Base-by-base conservation (phyloP, 306 rosid genomes). In the Vachellia pachyceras region DNA sequence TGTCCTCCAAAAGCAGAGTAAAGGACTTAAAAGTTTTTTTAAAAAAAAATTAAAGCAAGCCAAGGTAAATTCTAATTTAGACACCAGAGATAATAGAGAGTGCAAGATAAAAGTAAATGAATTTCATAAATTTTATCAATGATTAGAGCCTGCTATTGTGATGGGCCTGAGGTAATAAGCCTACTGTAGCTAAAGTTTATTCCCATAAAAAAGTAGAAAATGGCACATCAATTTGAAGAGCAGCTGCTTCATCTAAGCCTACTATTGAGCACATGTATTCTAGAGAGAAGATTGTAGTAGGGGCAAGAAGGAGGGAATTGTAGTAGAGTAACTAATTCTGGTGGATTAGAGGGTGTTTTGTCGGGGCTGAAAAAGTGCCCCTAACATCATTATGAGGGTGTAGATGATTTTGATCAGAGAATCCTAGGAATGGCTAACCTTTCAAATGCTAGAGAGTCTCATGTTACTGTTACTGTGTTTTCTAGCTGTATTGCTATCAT, bases 51-150 rank as follows among this genome's bases (percentile, higher is more conserved):
- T n/a, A n/a, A n/a, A n/a, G n/a, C n/a, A n/a, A n/a, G n/a, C n/a
- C n/a, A n/a, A n/a, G n/a, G n/a, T n/a, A n/a, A n/a, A n/a, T n/a
- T n/a, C n/a, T n/a, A n/a, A n/a, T n/a, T n/a, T n/a, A n/a, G n/a
- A n/a, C n/a, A n/a, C n/a, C n/a, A n/a, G n/a, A n/a, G n/a, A n/a
- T n/a, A n/a, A n/a, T n/a, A n/a, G n/a, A n/a, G n/a, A 45, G 49
- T 45, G 41, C 58, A 45, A 20, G 65, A 47, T 36, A 25, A 5
- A 78, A 37, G 82, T 69, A 75, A 63, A 20, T 25, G 25, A 61
- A 63, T 72, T 57, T 58, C 55, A 77, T 71, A 47, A 33, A 82
- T 58, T 76, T 72, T 40, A 76, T 77, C 79, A 79, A 75, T 67
- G 42, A 72, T 40, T 54, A 54, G 63, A 78, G 37, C 76, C 49